Conservation (phyloP, 1,139 yeast species). For the Suhomyces choctaworum region DNA sequence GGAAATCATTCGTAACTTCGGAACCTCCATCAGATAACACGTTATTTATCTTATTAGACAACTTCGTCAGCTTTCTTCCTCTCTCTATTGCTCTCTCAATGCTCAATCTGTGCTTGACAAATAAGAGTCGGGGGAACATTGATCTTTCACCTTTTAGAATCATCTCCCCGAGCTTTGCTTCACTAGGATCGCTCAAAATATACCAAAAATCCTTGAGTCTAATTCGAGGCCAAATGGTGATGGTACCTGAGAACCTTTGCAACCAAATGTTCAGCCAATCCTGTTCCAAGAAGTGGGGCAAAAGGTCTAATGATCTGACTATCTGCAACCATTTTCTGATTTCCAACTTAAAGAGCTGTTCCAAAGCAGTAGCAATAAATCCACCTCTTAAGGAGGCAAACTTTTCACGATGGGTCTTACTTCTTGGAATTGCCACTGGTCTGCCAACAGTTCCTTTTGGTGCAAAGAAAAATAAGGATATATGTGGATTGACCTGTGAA, state of each 20-base stretch:
- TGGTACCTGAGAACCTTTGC: constrained; percentile 72
- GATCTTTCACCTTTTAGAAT: constrained; percentile 64
- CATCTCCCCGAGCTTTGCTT: constrained; percentile 54
- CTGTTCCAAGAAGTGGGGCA: constrained; percentile 70
- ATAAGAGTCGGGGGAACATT: constrained; percentile 65
- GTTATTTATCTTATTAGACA: constrained; percentile 14
- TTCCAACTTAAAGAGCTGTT: constrained; percentile 69
- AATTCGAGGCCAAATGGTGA: constrained; percentile 76
- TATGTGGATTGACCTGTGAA: constrained; percentile 83
- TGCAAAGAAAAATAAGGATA: constrained; percentile 71
- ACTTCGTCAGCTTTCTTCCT: constrained; percentile 38
- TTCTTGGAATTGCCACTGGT: constrained; percentile 61
- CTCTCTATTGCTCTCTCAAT: constrained; percentile 65
- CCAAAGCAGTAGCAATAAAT: constrained; percentile 69
- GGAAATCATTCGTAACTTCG: constrained; percentile 11
- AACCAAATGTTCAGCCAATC: constrained; percentile 82
- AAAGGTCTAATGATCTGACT: constrained; percentile 61
- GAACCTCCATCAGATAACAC: constrained; percentile 10
- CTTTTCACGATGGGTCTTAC: constrained; percentile 42
- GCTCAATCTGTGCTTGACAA: constrained; percentile 60
- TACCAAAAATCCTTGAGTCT: constrained; percentile 59
- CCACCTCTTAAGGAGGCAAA: constrained; percentile 68
- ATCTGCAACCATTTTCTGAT: constrained; percentile 74
- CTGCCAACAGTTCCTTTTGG: constrained; percentile 82
- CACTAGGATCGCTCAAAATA: constrained; percentile 69